phyloP scores from a whole-genome alignment of 164 flowering plant genomes.

The Berberis thunbergii region DNA sequence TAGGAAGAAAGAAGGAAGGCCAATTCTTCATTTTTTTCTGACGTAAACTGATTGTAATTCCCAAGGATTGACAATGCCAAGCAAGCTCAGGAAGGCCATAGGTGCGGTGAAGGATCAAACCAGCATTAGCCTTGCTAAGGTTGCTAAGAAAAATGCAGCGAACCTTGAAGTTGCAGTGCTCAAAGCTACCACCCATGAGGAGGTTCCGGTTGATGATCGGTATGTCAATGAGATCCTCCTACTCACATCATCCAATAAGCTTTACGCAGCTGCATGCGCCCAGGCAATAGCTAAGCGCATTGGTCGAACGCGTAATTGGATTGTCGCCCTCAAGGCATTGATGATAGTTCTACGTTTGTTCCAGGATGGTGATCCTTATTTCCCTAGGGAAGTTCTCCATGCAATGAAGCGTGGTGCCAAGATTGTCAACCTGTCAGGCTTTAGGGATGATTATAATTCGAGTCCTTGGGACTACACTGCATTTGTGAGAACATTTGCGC shows the following conservation, averaged over 20 bases:
- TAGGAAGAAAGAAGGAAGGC: too few species aligned
- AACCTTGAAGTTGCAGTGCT: constrained; percentile 58
- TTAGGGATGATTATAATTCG: constrained; percentile 57
- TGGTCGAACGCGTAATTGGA: constrained; percentile 64
- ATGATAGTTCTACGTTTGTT: constrained; percentile 55
- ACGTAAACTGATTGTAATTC: background rate
- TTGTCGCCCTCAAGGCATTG: constrained; percentile 73
- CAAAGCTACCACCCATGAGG: constrained; percentile 77
- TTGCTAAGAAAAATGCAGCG: constrained; percentile 27
- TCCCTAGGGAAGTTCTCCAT: constrained; percentile 60
- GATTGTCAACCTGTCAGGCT: constrained; percentile 60
- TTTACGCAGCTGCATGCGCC: constrained; percentile 45
- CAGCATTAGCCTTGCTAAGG: constrained; percentile 82
- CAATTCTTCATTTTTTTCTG: too few species aligned
- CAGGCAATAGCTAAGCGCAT: constrained; percentile 50
- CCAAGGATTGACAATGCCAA: constrained; percentile 41
- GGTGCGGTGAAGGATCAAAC: constrained; percentile 89
- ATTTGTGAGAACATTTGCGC: constrained; percentile 64
- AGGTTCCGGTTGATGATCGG: constrained; percentile 48
- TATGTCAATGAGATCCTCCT: constrained; percentile 45
- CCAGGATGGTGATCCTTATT: constrained; percentile 68
- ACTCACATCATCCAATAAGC: constrained; percentile 37
- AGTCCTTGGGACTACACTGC: constrained; percentile 80
- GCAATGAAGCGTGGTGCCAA: constrained; percentile 57
- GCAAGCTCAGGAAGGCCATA: constrained; percentile 73